Conservation (phyloP, 805 yeast species). For the Starmera amethionina region DNA sequence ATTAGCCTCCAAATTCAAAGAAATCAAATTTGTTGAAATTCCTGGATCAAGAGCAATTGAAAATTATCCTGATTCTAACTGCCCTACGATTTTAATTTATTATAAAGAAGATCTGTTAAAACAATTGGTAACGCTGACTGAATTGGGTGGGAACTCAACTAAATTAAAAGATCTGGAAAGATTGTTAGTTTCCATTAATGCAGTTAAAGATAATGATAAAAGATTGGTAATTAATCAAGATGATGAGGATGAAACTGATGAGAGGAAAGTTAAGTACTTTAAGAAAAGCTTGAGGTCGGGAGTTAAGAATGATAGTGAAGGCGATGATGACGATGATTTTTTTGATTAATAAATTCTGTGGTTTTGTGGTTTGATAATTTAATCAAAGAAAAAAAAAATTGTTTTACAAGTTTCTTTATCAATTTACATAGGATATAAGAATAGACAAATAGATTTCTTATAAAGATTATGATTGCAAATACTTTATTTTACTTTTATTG, state of each 20-base stretch:
- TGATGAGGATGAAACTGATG: conserved; percentile 51
- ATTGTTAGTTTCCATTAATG: conserved; percentile 55
- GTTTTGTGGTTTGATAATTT: no score
- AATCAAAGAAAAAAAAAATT: no score
- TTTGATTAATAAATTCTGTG: conserved; percentile 29
- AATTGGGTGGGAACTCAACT: conserved; percentile 79
- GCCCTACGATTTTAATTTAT: conserved; percentile 86
- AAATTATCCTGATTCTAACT: conserved; percentile 79
- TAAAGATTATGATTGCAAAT: no score
- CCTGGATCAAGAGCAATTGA: conserved; percentile 89
- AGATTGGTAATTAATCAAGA: conserved; percentile 52
- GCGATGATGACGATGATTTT: conserved; percentile 30
- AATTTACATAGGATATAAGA: no score
- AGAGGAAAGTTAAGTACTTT: conserved; percentile 42
- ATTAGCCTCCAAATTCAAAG: conserved; percentile 61
- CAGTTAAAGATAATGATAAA: conserved; percentile 56
- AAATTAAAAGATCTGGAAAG: conserved; percentile 60
- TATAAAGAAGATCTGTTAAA: conserved; percentile 67
- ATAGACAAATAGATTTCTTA: no score
- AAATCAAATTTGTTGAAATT: conserved; percentile 86
- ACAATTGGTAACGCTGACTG: conserved; percentile 72
- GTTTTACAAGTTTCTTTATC: no score
- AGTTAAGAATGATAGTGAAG: conserved; percentile 31
- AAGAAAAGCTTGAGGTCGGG: conserved; percentile 43
- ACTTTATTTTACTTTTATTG: no score